Conservation (phyloP, 768 basidiomycete species). For the Amanita brunnescens region DNA sequence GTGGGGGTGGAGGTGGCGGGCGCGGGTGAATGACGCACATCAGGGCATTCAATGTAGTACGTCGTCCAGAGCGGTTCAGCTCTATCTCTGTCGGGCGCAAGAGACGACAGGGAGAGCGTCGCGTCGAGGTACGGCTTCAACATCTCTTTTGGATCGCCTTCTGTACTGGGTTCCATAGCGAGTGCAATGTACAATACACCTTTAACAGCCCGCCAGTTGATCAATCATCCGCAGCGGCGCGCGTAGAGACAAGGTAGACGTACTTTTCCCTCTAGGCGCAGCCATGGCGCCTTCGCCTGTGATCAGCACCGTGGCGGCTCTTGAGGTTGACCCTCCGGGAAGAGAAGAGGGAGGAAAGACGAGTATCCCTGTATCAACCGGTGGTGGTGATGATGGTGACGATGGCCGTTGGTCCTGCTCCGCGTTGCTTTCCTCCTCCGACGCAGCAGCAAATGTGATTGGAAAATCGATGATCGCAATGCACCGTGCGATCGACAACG, state of each 20-base stretch:
- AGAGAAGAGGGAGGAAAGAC: conserved; percentile 69
- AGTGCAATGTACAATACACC: conserved; percentile 46
- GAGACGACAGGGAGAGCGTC: conserved; percentile 23
- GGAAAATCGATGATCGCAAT: conserved; percentile 44
- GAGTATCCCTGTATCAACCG: conserved; percentile 56
- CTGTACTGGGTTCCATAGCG: conserved; percentile 26
- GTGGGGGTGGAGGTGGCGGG: background rate
- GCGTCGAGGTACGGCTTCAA: conserved; percentile 52
- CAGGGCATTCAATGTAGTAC: conserved; percentile 40
- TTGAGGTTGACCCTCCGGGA: conserved; percentile 34
- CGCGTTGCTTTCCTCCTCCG: conserved; percentile 1
- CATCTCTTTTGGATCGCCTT: conserved; percentile 28
- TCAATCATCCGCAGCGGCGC: too few relatives aligned
- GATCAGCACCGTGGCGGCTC: conserved; percentile 53
- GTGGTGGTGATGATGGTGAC: conserved; percentile 11
- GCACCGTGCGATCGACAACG: conserved; percentile 30
- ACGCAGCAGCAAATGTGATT: conserved; percentile 6
- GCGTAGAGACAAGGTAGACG: too few relatives aligned
- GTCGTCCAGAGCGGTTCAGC: conserved; percentile 39
- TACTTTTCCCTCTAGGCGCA: conserved; percentile 64
- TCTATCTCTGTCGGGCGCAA: conserved; percentile 11
- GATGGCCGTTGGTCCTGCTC: background rate
- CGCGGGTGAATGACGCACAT: conserved; percentile 22
- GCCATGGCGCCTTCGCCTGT: conserved; percentile 70
- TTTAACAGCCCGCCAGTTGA: too few relatives aligned